A percentile compares a stretch with the other conserved stretches of the same genome.
phyloP scores from a whole-genome alignment of 2,329 filamentous ascomycete species.

The Aspergillus niger region DNA sequence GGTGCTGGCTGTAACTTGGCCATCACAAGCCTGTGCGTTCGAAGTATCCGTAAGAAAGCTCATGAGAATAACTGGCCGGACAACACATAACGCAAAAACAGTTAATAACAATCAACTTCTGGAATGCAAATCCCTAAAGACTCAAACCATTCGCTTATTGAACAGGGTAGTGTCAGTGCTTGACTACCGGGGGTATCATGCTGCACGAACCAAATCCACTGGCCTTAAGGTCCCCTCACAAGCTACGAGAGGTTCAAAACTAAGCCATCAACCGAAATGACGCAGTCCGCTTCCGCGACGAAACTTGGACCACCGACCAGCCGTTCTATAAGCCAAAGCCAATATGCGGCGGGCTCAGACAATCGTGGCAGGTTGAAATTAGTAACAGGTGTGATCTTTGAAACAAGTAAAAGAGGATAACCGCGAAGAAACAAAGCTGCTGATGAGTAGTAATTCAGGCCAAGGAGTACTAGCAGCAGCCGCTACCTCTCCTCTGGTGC shows the following conservation, averaged over 20 bases:
- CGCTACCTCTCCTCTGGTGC: conserved; percentile 37
- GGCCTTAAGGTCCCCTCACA: neutral
- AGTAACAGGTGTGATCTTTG: neutral
- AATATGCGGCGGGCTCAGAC: neutral
- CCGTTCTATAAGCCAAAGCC: neutral
- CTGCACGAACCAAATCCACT: conserved; percentile 4
- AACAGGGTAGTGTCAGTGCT: neutral
- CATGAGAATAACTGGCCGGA: too few relatives aligned
- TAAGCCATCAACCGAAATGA: neutral
- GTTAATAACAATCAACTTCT: neutral
- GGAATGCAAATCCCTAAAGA: neutral
- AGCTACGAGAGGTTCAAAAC: neutral
- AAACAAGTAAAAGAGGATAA: neutral
- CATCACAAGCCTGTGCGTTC: too few relatives aligned
- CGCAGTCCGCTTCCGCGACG: neutral
- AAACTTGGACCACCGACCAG: neutral
- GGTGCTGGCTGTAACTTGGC: too few relatives aligned
- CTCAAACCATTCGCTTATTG: neutral
- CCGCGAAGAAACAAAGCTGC: neutral
- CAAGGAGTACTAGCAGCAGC: conserved; percentile 43
- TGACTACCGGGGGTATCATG: conserved; percentile 7
- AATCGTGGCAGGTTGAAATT: neutral
- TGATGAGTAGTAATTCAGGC: neutral
- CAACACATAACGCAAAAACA: neutral
- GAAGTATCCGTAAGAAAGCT: too few relatives aligned